Percentiles rank a stretch among this genome's conserved stretches.
These are phyloP conservation scores for Malbranchea cinnamomea DNA, from an alignment of 2,329 filamentous ascomycete genomes.

Conservation along the genomic window DNA sequence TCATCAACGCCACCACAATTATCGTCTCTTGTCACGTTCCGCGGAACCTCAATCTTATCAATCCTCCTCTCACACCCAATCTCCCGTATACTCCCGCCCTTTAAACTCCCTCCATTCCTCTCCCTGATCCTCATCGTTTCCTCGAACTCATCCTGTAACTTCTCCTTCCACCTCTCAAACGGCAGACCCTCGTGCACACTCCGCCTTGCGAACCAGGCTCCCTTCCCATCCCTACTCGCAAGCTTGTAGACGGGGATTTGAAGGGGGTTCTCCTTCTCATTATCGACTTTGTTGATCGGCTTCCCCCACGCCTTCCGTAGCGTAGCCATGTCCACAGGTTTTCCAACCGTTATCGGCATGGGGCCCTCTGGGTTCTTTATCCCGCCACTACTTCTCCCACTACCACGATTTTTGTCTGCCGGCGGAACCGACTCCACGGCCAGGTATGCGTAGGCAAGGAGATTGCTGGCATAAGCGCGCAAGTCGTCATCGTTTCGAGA, in stretches of 20 bases:
- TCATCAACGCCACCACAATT: neutral
- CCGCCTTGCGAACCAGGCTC: slow-evolving; percentile 76
- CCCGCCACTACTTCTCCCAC: too few species aligned
- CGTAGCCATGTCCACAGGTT: slow-evolving; percentile 38
- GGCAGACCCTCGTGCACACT: slow-evolving; percentile 67
- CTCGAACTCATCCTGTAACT: slow-evolving; percentile 63
- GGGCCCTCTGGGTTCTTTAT: slow-evolving; percentile 39
- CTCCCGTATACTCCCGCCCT: slow-evolving; percentile 64
- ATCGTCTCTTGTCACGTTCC: slow-evolving; percentile 19
- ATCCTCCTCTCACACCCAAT: slow-evolving; percentile 68
- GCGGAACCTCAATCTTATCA: slow-evolving; percentile 46
- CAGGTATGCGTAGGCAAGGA: slow-evolving; percentile 53
- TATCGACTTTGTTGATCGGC: slow-evolving; percentile 51
- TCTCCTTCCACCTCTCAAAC: slow-evolving; percentile 64
- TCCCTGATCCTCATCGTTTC: slow-evolving; percentile 60
- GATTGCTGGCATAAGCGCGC: slow-evolving; percentile 38
- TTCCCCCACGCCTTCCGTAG: slow-evolving; percentile 78
- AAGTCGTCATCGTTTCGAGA: slow-evolving; percentile 34
- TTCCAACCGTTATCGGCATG: slow-evolving; percentile 42
- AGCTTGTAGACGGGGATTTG: slow-evolving; percentile 70
- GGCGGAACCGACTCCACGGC: slow-evolving; percentile 64
- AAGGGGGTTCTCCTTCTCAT: slow-evolving; percentile 57
- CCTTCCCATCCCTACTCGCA: slow-evolving; percentile 61
- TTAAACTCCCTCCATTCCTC: slow-evolving; percentile 51
- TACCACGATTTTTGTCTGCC: too few species aligned